Base-by-base conservation (phyloP, 75 land plant species). In the Cryptomeria japonica region DNA sequence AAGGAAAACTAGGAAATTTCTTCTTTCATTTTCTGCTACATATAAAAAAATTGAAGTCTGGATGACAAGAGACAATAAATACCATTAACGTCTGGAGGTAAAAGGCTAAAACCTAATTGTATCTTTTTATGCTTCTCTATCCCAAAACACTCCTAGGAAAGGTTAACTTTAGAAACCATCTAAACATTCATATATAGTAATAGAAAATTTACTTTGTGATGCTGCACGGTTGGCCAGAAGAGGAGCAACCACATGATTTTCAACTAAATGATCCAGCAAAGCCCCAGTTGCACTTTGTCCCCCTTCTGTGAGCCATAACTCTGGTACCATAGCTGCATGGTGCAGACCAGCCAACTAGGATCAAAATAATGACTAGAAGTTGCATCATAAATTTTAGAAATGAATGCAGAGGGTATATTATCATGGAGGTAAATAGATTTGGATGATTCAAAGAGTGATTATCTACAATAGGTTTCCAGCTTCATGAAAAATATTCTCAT, bases 221-320 rank as follows among this genome's bases (percentile, higher is more conserved):
- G 97, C 98, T 86, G 99, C 98, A 77, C 94, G 96, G 83, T 98
- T 95, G 37, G 98, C 94, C 80, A 98, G 90, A 73, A 84, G 91
- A 64, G 99, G 92, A 88, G 97, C 95, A 85, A 95, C 95, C 75
- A 87, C 90, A 89, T 98, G 98, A 49, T 93, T 94, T 90, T 96
- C 92, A 86, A 98, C 88, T 56, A 98, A 84, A 88, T 95, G 91
- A 88, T 98, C 99, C 87, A 98, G 79, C n/a, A 98, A 90, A 73
- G 97, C 99, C 80, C 99, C 99, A 49, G 99, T 98, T 87, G 99
- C 99, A 92, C 99, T 98, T 88, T 98, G 99, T 31, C 99, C 99
- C 84, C 96, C 98, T 95, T 97, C 99, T 34, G 97, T 98, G n/a
- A 98, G 97, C 99, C 99, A 98, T 53, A 92, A 95, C 86, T 94